Evolutionary conservation across 306 rosid genomes (phyloP).

Genomic region (Castanea crenata): DNA sequence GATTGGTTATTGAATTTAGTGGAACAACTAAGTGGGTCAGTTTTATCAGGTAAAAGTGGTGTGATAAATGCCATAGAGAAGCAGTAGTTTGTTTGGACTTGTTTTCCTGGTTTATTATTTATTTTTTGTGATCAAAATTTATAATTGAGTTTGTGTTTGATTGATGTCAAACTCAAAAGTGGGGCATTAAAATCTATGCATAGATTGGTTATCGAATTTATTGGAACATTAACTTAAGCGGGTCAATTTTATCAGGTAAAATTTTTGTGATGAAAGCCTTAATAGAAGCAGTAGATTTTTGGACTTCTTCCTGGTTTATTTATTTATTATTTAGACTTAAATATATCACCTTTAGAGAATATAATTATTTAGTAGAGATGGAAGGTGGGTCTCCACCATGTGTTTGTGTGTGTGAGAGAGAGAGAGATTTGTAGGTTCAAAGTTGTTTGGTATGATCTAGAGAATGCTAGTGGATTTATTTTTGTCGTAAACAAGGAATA

Average conservation of each 20-base stretch:
- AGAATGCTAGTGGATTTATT: background rate
- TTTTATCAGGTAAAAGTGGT: background rate
- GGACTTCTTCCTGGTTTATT: background rate
- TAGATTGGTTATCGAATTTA: no score
- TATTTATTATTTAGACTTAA: background rate
- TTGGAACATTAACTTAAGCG: no score
- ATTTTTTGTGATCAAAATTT: background rate
- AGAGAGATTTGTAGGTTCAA: no score
- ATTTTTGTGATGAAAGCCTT: no score
- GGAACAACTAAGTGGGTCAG: background rate
- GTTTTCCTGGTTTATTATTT: background rate
- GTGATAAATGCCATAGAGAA: background rate
- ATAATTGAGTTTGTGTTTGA: background rate
- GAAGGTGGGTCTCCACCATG: no score
- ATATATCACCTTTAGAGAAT: no score
- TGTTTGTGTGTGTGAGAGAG: no score
- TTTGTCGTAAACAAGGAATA: background rate
- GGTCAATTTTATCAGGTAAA: background rate
- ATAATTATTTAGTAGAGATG: no score
- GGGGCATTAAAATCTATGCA: no score
- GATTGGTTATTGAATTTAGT: background rate
- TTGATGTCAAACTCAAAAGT: background rate
- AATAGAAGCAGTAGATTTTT: background rate
- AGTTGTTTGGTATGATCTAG: background rate
- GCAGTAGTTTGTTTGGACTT: background rate